Conservation (phyloP, 768 basidiomycete genomes). For the Xerocomus spinulosus region DNA sequence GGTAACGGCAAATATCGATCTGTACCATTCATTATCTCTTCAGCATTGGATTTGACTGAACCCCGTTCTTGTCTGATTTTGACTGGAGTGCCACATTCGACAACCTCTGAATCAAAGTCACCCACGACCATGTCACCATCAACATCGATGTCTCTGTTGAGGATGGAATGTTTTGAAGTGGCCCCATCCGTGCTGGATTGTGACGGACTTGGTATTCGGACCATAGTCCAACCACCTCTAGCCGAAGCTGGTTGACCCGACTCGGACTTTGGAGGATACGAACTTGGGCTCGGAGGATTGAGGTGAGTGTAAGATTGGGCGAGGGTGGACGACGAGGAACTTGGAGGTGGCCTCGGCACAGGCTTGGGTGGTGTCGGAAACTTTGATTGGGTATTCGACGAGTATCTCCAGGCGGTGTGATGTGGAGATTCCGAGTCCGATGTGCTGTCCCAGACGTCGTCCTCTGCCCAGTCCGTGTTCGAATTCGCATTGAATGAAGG, state of each 20-base stretch:
- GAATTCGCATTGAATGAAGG: slow-evolving; percentile 42
- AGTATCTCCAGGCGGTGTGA: slow-evolving; percentile 46
- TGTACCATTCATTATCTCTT: slow-evolving; percentile 75
- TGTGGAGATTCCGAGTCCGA: slow-evolving; percentile 73
- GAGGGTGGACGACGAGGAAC: slow-evolving; percentile 62
- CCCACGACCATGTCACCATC: slow-evolving; percentile 76
- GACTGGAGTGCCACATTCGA: slow-evolving; percentile 26
- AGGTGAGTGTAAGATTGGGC: slow-evolving; percentile 82
- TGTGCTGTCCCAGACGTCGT: slow-evolving; percentile 82
- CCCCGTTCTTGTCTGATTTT: slow-evolving; percentile 46
- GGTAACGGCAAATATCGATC: slow-evolving; percentile 10
- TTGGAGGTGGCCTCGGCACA: slow-evolving; percentile 44
- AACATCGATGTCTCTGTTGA: slow-evolving; percentile 53
- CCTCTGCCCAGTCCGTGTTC: slow-evolving; percentile 70
- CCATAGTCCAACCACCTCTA: slow-evolving; percentile 76
- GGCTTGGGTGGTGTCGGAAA: slow-evolving; percentile 46
- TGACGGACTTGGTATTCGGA: slow-evolving; percentile 41
- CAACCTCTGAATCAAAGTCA: slow-evolving; percentile 63
- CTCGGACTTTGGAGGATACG: slow-evolving; percentile 60
- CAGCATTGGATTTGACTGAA: slow-evolving; percentile 59
- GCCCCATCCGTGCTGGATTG: slow-evolving; percentile 23
- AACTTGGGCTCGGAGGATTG: slow-evolving; percentile 66
- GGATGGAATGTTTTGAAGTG: slow-evolving; percentile 18
- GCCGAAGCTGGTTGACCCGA: slow-evolving; percentile 36
- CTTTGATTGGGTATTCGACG: slow-evolving; percentile 19